Conservation (phyloP, 345 rosid genomes). For the Citrus reticulata region DNA sequence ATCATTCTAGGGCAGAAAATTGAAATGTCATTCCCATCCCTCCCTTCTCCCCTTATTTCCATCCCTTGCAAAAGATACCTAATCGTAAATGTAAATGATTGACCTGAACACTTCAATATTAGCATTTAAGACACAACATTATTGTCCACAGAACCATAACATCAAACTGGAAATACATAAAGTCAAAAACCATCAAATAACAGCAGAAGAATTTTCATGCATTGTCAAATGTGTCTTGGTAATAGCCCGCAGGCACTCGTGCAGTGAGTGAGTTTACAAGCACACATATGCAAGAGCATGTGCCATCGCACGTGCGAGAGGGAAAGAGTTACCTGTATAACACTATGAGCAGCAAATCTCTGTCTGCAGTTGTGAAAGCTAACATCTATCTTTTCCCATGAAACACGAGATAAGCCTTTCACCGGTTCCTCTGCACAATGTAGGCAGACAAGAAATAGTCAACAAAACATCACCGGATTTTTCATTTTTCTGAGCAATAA, state of each 20-base stretch:
- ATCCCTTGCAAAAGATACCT: not conserved
- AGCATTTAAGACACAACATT: not conserved
- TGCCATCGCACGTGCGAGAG: not conserved
- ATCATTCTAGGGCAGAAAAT: not conserved
- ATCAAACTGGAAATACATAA: not conserved
- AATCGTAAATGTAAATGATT: not conserved
- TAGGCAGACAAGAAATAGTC: not conserved
- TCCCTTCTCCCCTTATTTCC: not conserved
- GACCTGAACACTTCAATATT: not conserved
- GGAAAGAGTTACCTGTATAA: slow-evolving; percentile 69
- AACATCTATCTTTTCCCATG: slow-evolving; percentile 97
- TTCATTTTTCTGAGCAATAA: not conserved
- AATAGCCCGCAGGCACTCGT: too few species aligned
- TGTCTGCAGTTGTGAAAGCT: slow-evolving; percentile 77
- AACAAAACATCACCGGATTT: not conserved
- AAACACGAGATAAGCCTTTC: slow-evolving; percentile 67
- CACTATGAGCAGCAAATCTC: slow-evolving; percentile 90
- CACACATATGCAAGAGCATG: too few species aligned
- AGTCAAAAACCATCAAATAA: not conserved
- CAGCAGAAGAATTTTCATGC: not conserved
- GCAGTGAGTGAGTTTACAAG: too few species aligned
- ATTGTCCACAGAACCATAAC: too few species aligned
- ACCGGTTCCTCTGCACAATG: slow-evolving; percentile 70
- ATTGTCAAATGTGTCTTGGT: not conserved
- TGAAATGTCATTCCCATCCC: not conserved